Percentiles rank a stretch among this genome's conserved stretches.
phyloP scores from a whole-genome alignment of 441 rosid genomes.

The Hypseocharis bilobata region DNA sequence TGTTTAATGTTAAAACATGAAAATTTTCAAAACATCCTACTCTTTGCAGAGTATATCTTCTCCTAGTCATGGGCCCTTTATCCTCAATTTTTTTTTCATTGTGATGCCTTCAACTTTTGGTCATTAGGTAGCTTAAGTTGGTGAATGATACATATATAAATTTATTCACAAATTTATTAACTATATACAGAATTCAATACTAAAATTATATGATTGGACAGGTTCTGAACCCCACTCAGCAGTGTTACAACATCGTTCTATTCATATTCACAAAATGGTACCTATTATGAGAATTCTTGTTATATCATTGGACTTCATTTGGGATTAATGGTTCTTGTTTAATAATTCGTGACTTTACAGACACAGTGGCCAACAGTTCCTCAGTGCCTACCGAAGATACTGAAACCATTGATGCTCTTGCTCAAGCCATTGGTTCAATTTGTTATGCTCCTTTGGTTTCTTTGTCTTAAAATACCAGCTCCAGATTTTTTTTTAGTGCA shows the following conservation, averaged over 20 bases:
- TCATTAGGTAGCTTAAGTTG: neutral
- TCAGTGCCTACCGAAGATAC: slow-evolving; percentile 45
- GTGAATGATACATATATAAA: neutral
- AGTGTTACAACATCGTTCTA: slow-evolving; percentile 52
- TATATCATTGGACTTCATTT: neutral
- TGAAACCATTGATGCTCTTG: slow-evolving; percentile 54
- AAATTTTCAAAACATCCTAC: neutral
- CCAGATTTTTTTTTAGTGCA: slow-evolving; percentile 86
- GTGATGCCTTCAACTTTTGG: neutral
- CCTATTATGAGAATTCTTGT: slow-evolving; percentile 6
- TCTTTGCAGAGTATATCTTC: neutral
- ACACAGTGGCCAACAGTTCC: slow-evolving; percentile 47
- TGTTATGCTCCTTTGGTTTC: slow-evolving; percentile 68
- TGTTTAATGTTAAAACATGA: neutral
- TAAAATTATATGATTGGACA: slow-evolving; percentile 26
- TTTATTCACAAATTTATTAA: neutral
- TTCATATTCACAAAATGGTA: slow-evolving; percentile 84
- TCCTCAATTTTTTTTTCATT: neutral
- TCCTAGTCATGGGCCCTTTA: neutral
- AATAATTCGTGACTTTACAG: slow-evolving; percentile 26
- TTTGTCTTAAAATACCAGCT: slow-evolving; percentile 55
- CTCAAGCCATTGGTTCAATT: slow-evolving; percentile 75
- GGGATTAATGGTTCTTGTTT: neutral
- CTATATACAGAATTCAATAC: neutral
- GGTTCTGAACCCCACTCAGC: slow-evolving; percentile 82